Evolutionary conservation across 345 rosid species (phyloP), one percentile per base, ranked within the genome.

Genomic region (Brassica incana): DNA sequence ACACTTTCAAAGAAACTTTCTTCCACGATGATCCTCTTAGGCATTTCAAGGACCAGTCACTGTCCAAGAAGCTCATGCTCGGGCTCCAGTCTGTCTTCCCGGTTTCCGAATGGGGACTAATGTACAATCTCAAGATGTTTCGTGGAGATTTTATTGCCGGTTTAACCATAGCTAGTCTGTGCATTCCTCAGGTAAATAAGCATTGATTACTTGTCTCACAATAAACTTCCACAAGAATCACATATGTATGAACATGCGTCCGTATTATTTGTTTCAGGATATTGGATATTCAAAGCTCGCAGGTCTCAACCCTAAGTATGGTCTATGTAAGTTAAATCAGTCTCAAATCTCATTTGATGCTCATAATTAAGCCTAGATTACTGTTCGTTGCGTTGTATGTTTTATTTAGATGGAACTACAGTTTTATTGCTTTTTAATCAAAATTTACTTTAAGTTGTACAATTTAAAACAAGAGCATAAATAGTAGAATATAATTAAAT

Each of bases 261-360:
- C 50, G 2, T 20, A 72, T 73, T 67, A 6, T 70, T 18, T 69
- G 48, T 12, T 64, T 69, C 84, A 94, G 98, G 97, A 94, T 74
- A 94, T 92, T 78, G 98, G 88, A 27, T 94, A 94, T 72, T 87
- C 98, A 23, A 90, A 86, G 84, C 98, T 94, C 65, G 98, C 97
- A 2, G 80, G 85, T 75, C 83, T 92, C 82, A 83, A 67, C 35
- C 95, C 98, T 8, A 88, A 89, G 70, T 92, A 86, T 71, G 98
- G 98, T 52, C 66, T 94, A 54, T 94, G 97, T 94, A 87, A 87
- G 96, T 85, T 69, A 16, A 40, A 40, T 45, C 48, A 35, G 30
- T 30, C 18, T 65, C 77, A 5, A 5, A 11, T 20, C 18, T 62
- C 16, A 29, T 14, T 72, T 72, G 23, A 59, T 36, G 43, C 16